phyloP scores from a whole-genome alignment of 164 flowering plant genomes.

The Magnolia changhungtana region DNA sequence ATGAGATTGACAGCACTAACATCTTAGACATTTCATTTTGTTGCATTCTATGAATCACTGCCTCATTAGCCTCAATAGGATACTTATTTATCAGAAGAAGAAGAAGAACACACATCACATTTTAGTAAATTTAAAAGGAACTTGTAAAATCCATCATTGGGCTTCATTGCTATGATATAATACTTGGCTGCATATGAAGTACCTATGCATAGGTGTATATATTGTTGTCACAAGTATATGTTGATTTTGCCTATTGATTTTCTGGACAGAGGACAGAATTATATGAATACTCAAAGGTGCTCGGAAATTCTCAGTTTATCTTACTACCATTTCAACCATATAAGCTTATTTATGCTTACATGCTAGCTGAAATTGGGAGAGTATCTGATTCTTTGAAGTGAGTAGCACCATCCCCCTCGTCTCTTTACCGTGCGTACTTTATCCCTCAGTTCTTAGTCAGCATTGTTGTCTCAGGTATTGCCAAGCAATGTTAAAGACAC shows the following conservation, averaged over 20 bases:
- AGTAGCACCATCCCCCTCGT: constrained; percentile 12
- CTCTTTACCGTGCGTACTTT: background rate
- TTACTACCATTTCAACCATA: constrained; percentile 94
- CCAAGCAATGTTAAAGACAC: constrained; percentile 67
- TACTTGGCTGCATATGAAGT: background rate
- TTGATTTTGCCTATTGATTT: background rate
- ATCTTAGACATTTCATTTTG: too few species aligned
- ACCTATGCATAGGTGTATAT: background rate
- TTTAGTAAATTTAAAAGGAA: background rate
- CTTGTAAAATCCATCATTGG: background rate
- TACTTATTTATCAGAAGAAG: too few species aligned
- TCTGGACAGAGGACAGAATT: constrained; percentile 87
- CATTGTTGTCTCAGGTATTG: constrained; percentile 60
- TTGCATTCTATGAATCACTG: too few species aligned
- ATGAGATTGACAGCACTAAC: too few species aligned
- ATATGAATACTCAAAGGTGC: constrained; percentile 90
- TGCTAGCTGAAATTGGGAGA: constrained; percentile 97
- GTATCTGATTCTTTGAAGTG: constrained; percentile 84
- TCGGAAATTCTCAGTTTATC: constrained; percentile 91
- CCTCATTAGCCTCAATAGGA: too few species aligned
- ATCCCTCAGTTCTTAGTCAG: background rate
- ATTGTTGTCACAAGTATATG: background rate
- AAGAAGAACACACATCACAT: too few species aligned
- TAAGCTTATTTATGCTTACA: constrained; percentile 88
- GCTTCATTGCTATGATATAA: background rate